Evolutionary conservation across 176 grass and related monocot genomes (phyloP), one percentile per base, ranked within the genome.

Genomic region (Zizania latifolia): DNA sequence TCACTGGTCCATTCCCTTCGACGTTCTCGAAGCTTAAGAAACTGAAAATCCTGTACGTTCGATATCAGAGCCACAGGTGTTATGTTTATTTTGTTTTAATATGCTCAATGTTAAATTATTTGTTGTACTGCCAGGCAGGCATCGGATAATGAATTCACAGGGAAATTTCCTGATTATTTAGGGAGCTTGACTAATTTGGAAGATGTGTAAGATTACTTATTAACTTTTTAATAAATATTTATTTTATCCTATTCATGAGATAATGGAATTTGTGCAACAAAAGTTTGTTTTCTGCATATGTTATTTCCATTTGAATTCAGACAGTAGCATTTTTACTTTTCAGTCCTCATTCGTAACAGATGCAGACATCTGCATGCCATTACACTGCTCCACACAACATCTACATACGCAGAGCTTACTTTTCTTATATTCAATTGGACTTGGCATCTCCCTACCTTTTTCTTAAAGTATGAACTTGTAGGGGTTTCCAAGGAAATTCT

Each of bases 1-100:
- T 90, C 30, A 86, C 36, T 1, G 90, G 88, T 70, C 80, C 87
- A 10, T 36, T 97, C 19, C 90, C 90, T 74, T 71, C 70, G n/a
- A 53, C 86, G 1, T 75, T 97, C 23, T 90, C 88, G 27, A 82
- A 82, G 17, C 90, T 97, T 13, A 85, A 59, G 17, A 89, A 45
- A 4, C 27, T 97, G 78, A 63, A 32, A 8, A 74, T 0, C 3
- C 26, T 97, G 90, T 97, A 89, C 43, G 71, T 37, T 33, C 26
- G 13, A 24, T 46, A 36, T 16, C 26, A 43, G n/a, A 56, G 61
- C 23, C 15, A 65, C 53, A 70, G 2, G 1, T 61, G 19, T 24
- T 27, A 26, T 71, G 19, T 12, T 26, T 39, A 37, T 65, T 57
- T 4, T 57, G 16, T 34, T 68, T 4, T 61, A 6, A 74, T 41